A percentile compares a stretch with the other conserved stretches of the same genome.
Conservation (phyloP, 2,329 filamentous ascomycete genomes). For the Phialophora expanda region DNA sequence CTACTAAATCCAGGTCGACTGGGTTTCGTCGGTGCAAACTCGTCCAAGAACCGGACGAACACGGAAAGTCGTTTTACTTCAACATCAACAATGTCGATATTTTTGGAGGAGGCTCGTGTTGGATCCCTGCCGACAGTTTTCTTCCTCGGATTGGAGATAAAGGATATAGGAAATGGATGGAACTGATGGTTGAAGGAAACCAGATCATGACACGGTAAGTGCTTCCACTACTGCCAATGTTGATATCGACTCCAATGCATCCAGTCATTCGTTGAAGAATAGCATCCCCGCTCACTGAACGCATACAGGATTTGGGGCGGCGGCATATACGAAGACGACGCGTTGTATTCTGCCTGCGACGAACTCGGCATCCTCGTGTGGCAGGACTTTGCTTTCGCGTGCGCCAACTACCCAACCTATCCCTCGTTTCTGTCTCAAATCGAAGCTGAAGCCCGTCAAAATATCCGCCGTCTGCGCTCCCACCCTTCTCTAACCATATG, state of each 20-base stretch:
- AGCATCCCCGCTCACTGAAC: conserved; percentile 4
- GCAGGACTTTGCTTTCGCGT: conserved; percentile 87
- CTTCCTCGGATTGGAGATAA: conserved; percentile 60
- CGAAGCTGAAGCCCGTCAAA: conserved; percentile 67
- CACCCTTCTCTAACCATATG: conserved; percentile 87
- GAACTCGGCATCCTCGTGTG: conserved; percentile 81
- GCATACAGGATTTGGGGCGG: conserved; percentile 68
- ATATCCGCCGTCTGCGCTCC: conserved; percentile 73
- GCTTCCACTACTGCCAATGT: background rate
- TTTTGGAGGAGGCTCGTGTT: conserved; percentile 70
- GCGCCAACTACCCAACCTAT: conserved; percentile 74
- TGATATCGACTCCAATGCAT: background rate
- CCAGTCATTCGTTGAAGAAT: background rate
- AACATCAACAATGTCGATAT: conserved; percentile 69
- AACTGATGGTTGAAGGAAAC: conserved; percentile 64
- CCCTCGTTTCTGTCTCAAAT: conserved; percentile 67
- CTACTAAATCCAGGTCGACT: conserved; percentile 51
- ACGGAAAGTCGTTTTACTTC: conserved; percentile 68
- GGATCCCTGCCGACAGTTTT: conserved; percentile 69
- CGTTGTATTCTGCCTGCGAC: conserved; percentile 77
- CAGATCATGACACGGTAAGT: conserved; percentile 61
- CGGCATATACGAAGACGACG: conserved; percentile 76
- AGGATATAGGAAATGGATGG: conserved; percentile 64
- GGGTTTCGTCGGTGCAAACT: conserved; percentile 61
- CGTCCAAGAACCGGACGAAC: conserved; percentile 51